Conservation (phyloP, 345 rosid genomes). For the Cardamine resedifolia region DNA sequence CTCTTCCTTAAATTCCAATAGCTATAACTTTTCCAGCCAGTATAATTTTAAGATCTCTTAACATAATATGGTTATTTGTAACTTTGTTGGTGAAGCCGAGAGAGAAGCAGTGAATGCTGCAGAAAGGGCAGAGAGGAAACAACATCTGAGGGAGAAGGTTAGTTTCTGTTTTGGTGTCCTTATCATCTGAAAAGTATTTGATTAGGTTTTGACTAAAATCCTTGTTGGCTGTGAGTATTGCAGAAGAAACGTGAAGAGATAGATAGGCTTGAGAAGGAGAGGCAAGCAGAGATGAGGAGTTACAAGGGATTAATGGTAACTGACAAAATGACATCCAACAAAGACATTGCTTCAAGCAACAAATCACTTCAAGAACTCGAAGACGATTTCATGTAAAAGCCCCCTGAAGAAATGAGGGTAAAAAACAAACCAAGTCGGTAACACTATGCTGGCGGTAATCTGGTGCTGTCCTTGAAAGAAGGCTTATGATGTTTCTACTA, state of each 20-base stretch:
- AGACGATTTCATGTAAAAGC: slow-evolving; percentile 94
- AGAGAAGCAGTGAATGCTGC: slow-evolving; percentile 87
- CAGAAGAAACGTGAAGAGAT: slow-evolving; percentile 93
- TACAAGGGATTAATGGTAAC: slow-evolving; percentile 96
- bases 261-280: slow-evolving; percentile 89
- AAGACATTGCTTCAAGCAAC: slow-evolving; percentile 75
- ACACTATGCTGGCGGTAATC: slow-evolving; percentile 19
- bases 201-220: background rate
- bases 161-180: slow-evolving; percentile 30
- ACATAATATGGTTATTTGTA: background rate
- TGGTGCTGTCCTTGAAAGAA: slow-evolving; percentile 31
- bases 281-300: slow-evolving; percentile 89
- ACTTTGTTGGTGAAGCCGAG: slow-evolving; percentile 63
- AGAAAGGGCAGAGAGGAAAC: slow-evolving; percentile 91
- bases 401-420: slow-evolving; percentile 11
- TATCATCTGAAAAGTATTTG: background rate
- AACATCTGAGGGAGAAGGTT: slow-evolving; percentile 79
- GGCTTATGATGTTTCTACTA: slow-evolving; percentile 18
- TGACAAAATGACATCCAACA: slow-evolving; percentile 95
- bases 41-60: background rate
- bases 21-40: background rate
- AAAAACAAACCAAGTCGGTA: slow-evolving; percentile 25
- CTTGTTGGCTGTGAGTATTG: slow-evolving; percentile 8
- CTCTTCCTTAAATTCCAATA: background rate
- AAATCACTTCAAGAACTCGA: slow-evolving; percentile 94